phyloP scores from a whole-genome alignment of 805 yeast genomes.

The Ogataea parapolymorpha region DNA sequence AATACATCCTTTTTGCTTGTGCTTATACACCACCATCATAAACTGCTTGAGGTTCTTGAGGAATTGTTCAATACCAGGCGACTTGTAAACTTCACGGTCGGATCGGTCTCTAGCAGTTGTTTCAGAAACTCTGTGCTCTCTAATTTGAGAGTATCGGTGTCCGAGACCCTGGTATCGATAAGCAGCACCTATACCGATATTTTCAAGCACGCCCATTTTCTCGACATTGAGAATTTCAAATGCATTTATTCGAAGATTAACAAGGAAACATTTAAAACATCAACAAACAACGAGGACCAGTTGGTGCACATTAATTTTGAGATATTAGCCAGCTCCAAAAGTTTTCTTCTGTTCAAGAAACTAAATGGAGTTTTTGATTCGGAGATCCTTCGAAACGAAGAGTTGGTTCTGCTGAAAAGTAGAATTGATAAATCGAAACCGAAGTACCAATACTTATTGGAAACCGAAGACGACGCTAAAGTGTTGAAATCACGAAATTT shows the following conservation, averaged over 20 bases:
- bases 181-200: slow-evolving; percentile 7
- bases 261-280: not conserved
- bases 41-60: slow-evolving; percentile 6
- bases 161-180: not conserved
- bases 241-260: slow-evolving; percentile 5
- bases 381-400: slow-evolving; percentile 7
- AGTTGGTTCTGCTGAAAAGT: slow-evolving; percentile 7
- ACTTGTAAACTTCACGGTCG: slow-evolving; percentile 11
- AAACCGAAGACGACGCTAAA: slow-evolving; percentile 9
- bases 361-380: slow-evolving; percentile 13
- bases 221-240: slow-evolving; percentile 10
- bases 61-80: slow-evolving; percentile 13
- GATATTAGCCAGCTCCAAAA: slow-evolving; percentile 16
- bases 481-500: slow-evolving; percentile 22
- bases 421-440: slow-evolving; percentile 6
- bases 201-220: slow-evolving; percentile 15
- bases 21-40: slow-evolving; percentile 12
- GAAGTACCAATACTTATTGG: not conserved
- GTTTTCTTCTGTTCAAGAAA: slow-evolving; percentile 15
- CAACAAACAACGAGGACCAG: slow-evolving; percentile 4
- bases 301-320: slow-evolving; percentile 14
- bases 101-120: slow-evolving; percentile 16
- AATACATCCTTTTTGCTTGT: slow-evolving; percentile 11
- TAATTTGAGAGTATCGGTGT: slow-evolving; percentile 4
- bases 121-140: slow-evolving; percentile 13